phyloP scores from a whole-genome alignment of 2,329 filamentous ascomycete species.

The Fusarium phyllophilum region DNA sequence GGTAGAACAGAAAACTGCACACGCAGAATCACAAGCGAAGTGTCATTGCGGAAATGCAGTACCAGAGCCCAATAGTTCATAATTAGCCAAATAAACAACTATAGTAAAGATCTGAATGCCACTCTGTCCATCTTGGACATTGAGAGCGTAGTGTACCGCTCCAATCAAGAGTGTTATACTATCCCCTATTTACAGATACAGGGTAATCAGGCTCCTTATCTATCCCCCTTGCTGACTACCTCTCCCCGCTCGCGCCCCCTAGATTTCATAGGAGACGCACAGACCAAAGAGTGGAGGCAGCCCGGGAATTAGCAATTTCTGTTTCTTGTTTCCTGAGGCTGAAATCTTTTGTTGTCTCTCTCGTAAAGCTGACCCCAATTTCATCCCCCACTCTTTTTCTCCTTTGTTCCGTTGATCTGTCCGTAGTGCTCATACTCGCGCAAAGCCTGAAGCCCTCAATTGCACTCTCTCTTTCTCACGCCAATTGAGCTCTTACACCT shows the following conservation, averaged over 20 bases:
- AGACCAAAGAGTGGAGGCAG: background rate
- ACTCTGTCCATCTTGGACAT: background rate
- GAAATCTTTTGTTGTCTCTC: background rate
- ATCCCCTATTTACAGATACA: background rate
- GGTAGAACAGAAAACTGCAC: accelerated
- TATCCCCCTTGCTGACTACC: background rate
- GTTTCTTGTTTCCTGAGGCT: background rate
- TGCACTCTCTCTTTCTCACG: background rate
- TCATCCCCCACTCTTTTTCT: background rate
- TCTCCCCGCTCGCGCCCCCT: background rate
- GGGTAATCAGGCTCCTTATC: background rate
- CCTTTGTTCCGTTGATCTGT: background rate
- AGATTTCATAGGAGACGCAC: background rate
- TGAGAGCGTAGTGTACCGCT: background rate
- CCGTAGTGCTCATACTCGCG: background rate
- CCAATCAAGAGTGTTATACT: background rate
- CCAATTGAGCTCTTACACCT: too few relatives aligned
- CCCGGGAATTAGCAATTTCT: background rate
- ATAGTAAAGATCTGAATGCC: accelerated
- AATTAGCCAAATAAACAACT: background rate
- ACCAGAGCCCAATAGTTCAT: background rate
- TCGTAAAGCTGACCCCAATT: background rate
- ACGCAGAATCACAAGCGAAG: accelerated
- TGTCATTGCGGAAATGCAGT: background rate
- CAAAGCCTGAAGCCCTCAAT: too few relatives aligned